Base-by-base conservation (phyloP, 1,284 basidiomycete species). In the Exobasidium rhododendri region DNA sequence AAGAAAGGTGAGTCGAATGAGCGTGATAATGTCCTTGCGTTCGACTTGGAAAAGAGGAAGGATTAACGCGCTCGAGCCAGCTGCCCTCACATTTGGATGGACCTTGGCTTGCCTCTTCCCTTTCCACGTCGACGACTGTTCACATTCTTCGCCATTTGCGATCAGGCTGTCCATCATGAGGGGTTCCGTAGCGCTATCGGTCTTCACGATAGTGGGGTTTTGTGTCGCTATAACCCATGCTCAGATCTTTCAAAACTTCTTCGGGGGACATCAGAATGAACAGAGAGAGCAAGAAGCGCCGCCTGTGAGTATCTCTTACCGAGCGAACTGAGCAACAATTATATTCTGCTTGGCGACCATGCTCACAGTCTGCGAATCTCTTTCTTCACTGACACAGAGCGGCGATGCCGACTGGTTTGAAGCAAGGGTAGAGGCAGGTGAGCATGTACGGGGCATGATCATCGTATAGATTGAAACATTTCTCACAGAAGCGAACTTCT, bases 391-490 rank as follows among this genome's bases (percentile, higher is more conserved):
- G 5, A 54, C n/a, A 53, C 63, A 73, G 69, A 60, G 66, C 10
- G 71, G 71, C 6, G 72, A 74, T 29, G 65, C 68, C 1, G 67
- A 58, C 51, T 75, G 73, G 73, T 75, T 72, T 52, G 63, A 74
- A 57, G 73, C 67, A 4, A 55, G 73, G 30, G 69, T 73, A 3
- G 70, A 75, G 24, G 65, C 66, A 30, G 45, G 43, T 63, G 17
- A 57, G 45, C 4, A 4, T 47, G 24, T 22, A 22, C 24, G 24
- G 24, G 13, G 11, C 7, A 13, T 47, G 24, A 43, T 11, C 40
- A 43, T 43, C n/a, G 40, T 43, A n/a, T 11, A 43, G 40, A n/a
- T n/a, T 43, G n/a, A 43, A 43, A 11, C 11, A 11, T 43, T 10
- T 43, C 40, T n/a, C n/a, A n/a, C n/a, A n/a, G n/a, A n/a, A n/a